Base-by-base conservation (phyloP, 768 basidiomycete species). In the Phlebiopsis gigantea region DNA sequence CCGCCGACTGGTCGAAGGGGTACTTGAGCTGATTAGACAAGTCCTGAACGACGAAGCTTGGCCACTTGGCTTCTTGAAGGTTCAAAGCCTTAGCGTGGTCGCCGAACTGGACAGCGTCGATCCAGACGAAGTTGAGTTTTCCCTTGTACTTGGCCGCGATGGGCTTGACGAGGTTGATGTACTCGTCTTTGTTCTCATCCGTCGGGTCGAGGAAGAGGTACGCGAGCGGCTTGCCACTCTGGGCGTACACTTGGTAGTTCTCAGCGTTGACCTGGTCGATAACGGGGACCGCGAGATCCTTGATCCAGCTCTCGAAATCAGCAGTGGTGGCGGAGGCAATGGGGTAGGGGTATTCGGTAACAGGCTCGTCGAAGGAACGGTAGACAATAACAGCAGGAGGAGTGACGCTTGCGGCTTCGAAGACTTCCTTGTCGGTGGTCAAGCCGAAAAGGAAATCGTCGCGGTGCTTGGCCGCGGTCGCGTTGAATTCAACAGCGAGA, bases 51-150 rank as follows among this genome's bases (percentile, higher is more conserved):
- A 98, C 95, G 68, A 99, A 95, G 41, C 85, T 79, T 10, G 97
- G 97, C 94, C 93, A 98, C 64, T 88, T 87, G 64, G 84, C 72
- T 66, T 93, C 90, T 25, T 70, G 68, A 55, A 99, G 80, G 79
- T 95, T 96, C 57, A 99, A 81, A 1, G 91, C 90, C 73, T 93
- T 94, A 63, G 88, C 97, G 75, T 99, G 97, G 66, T 98, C 96
- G 65, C 83, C 84, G 65, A 94, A 99, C 71, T 94, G 93, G 75
- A 88, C 75, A 22, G 93, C 94, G 71, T 99, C 97, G 64, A 99
- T 98, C 86, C 87, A 96, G 59, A 98, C 96, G 71, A 98, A 97
- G 85, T 97, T 97, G 69, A 98, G 67, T 74, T 91, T 86, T 64
- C 84, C 80, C 74, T 90, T 93, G 78, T 82, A 83, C 68, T 85